Base-by-base conservation (phyloP, 2,329 filamentous ascomycete genomes). In the Talaromyces piceae region DNA sequence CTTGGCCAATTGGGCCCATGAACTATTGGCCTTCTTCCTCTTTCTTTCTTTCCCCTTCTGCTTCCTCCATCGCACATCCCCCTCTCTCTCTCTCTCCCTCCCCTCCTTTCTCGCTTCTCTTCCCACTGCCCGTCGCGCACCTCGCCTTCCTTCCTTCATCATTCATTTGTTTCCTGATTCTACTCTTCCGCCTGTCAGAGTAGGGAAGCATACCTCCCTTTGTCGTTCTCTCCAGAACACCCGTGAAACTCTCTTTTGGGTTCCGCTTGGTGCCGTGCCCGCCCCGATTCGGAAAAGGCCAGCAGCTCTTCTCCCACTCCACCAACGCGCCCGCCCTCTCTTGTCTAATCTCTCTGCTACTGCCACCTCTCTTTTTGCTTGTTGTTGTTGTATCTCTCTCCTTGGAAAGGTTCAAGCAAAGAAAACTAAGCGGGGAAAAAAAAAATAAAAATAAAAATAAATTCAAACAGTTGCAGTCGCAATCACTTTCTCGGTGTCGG, bases 91-190 rank as follows among this genome's bases (percentile, higher is more conserved):
- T 54, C 54, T 54, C 54, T 57, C 56, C 49, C 55, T 53, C 50
- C 51, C 53, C n/a, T n/a, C n/a, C n/a, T n/a, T n/a, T n/a, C n/a
- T n/a, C n/a, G n/a, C n/a, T n/a, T n/a, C n/a, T n/a, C n/a, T n/a
- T n/a, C 51, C 52, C 54, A 46, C 54, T 51, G 52, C 55, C 59
- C 56, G 61, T 37, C 33, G 33, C 20, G 33, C 33, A 37, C 20
- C 33, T 37, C 64, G 63, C 63, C 61, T 66, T 59, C 65, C 62
- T 52, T 51, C 46, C 31, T 33, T 55, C 67, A 70, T 66, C 63
- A 64, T 72, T 77, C 72, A 71, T 71, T 74, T 66, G 59, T 59
- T 59, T 57, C 58, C 52, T 58, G 59, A n/a, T n/a, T n/a, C n/a
- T n/a, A n/a, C n/a, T 68, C 65, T 63, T 67, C 55, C 63, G 59